These are phyloP conservation scores for Xylariaceae sp. DNA, from an alignment of 2,329 filamentous ascomycete species.

Conservation along the genomic window DNA sequence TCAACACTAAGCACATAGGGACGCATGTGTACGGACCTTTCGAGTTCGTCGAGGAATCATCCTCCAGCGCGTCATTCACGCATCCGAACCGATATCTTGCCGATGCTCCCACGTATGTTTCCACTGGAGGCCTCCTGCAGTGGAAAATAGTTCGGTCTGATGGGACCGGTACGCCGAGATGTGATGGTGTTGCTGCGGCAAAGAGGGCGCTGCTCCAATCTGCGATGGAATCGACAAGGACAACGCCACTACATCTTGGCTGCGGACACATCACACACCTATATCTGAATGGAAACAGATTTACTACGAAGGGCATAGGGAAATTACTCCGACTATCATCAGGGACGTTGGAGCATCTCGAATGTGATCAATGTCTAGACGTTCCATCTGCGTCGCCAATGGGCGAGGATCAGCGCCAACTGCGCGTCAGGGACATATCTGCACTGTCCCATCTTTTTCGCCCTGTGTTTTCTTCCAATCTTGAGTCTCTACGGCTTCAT, in stretches of 20 bases:
- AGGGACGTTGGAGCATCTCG: slow-evolving; percentile 48
- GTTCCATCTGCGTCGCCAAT: slow-evolving; percentile 10
- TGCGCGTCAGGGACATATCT: slow-evolving; percentile 40
- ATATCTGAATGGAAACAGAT: slow-evolving; percentile 44
- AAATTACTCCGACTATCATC: slow-evolving; percentile 39
- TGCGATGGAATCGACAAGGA: slow-evolving; percentile 10
- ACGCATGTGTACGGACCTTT: slow-evolving; percentile 39
- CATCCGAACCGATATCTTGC: slow-evolving; percentile 45
- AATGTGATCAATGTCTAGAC: slow-evolving; percentile 43
- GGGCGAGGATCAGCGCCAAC: slow-evolving; percentile 27
- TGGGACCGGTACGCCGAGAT: slow-evolving; percentile 30
- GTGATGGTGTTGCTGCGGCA: slow-evolving; percentile 33
- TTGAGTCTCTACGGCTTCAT: slow-evolving; percentile 50
- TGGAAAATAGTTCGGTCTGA: slow-evolving; percentile 33
- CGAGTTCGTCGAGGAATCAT: slow-evolving; percentile 44
- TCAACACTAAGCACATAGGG: slow-evolving; percentile 27
- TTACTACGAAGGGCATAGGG: slow-evolving; percentile 42
- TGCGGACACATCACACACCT: slow-evolving; percentile 48
- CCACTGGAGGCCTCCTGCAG: slow-evolving; percentile 22
- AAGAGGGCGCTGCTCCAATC: slow-evolving; percentile 31
- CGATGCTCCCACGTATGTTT: slow-evolving; percentile 43
- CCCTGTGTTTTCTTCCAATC: slow-evolving; percentile 48
- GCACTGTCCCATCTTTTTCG: slow-evolving; percentile 45
- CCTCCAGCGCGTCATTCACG: slow-evolving; percentile 39
- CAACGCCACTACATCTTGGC: slow-evolving; percentile 23